These are phyloP conservation scores for Aspergillus conjunctus DNA, from an alignment of 495 filamentous ascomycete genomes.

Conservation along the genomic window DNA sequence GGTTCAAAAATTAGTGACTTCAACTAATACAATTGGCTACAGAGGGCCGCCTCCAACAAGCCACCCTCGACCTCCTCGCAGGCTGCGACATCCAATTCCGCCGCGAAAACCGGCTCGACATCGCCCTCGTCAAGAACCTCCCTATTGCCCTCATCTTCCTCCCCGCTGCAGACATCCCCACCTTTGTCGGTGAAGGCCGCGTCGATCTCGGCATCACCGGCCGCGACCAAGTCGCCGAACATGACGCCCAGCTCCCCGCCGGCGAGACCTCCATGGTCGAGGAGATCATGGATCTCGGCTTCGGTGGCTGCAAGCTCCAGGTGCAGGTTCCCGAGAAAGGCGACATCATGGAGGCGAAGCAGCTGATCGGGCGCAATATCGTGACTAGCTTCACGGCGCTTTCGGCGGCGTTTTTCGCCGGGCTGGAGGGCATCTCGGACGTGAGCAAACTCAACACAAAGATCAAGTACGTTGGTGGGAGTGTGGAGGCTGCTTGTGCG, in stretches of 20 bases:
- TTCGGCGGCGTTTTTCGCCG: conserved; percentile 75
- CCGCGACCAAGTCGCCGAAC: conserved; percentile 87
- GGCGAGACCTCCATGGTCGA: conserved; percentile 68
- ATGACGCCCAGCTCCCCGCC: conserved; percentile 67
- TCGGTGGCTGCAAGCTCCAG: conserved; percentile 89
- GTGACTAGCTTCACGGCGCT: conserved; percentile 92
- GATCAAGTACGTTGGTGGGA: conserved; percentile 91
- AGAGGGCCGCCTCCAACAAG: conserved; percentile 92
- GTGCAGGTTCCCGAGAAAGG: conserved; percentile 94
- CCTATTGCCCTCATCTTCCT: conserved; percentile 96
- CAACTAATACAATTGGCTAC: conserved; percentile 17
- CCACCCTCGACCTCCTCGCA: conserved; percentile 82
- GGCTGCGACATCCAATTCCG: conserved; percentile 96
- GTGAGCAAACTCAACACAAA: conserved; percentile 56
- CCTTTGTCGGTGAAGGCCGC: conserved; percentile 91
- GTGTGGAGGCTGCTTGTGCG: conserved; percentile 95
- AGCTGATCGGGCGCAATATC: conserved; percentile 91
- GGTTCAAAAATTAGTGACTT: neutral
- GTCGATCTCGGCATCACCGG: conserved; percentile 96
- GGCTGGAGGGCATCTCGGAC: conserved; percentile 59
- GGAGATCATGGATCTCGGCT: conserved; percentile 84
- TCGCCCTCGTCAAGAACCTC: conserved; percentile 93
- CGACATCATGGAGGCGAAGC: conserved; percentile 61
- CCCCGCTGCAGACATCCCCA: conserved; percentile 94
- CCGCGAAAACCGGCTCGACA: conserved; percentile 89